A percentile compares a stretch with the other conserved stretches of the same genome.
These are phyloP conservation scores for Leccinum discolor DNA, from an alignment of 1,284 basidiomycete genomes.

Conservation along the genomic window DNA sequence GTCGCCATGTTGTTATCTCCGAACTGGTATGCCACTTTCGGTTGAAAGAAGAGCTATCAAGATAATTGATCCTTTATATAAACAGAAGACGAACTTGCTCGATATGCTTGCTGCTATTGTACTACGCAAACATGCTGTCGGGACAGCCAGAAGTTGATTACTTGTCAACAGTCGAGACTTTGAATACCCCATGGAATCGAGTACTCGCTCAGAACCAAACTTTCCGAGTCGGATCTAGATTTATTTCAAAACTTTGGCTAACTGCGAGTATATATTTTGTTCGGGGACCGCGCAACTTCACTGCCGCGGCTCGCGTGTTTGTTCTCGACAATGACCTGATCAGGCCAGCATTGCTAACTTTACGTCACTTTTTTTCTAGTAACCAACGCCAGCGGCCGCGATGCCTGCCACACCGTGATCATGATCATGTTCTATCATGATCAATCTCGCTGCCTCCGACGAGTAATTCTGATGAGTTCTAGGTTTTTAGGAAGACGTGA, in stretches of 20 bases:
- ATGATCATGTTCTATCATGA: not conserved
- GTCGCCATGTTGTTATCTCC: not conserved
- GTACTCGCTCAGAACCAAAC: not conserved
- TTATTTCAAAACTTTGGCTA: not conserved
- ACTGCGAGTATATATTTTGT: not conserved
- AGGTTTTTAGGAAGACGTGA: not conserved
- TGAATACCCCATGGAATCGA: not conserved
- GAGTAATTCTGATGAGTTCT: not conserved
- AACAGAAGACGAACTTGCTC: not conserved
- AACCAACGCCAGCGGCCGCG: too few relatives aligned
- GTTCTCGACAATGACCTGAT: not conserved
- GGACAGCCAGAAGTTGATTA: not conserved
- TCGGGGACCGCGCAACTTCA: not conserved
- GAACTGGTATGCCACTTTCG: not conserved
- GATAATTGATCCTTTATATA: not conserved
- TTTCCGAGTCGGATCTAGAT: not conserved
- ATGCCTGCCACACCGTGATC: too few relatives aligned
- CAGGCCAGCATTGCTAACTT: not conserved
- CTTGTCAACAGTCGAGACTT: not conserved
- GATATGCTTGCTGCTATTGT: not conserved
- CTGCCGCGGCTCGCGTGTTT: not conserved
- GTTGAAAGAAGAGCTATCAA: not conserved
- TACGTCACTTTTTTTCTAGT: not conserved
- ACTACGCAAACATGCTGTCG: not conserved
- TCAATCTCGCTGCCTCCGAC: not conserved